Base-by-base conservation (phyloP, 352 stramenopile species). In the Phytophthora quininea region DNA sequence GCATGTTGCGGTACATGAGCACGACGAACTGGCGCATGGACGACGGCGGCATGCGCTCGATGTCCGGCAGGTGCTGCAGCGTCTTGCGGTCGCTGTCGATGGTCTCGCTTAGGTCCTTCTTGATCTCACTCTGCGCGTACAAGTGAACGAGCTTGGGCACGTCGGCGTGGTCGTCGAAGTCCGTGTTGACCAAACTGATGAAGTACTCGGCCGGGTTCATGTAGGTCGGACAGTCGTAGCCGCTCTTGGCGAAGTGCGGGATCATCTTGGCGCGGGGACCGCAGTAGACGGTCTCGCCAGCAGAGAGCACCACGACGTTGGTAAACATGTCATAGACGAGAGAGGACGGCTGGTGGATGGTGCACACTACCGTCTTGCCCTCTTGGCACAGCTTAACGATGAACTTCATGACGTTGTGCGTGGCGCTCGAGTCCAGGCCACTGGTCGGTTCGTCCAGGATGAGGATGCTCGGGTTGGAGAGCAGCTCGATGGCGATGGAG, bases 401-500 rank as follows among this genome's bases (percentile, higher is more conserved):
- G 15, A 60, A 63, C 40, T 70, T 70, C 61, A 67, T 70, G 45
- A 69, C 61, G 30, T 64, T 67, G 45, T 69, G 51, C 15, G 61
- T 55, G 15, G 57, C 35, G n/a, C 51, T 63, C 55, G 74, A 89
- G 62, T 89, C 77, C 0, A 89, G 43, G 3, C 77, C 80, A 3
- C 69, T 87, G n/a, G 84, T 92, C 3, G 88, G 84, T 59, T 96
- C 86, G 53, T 97, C 90, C 3, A 96, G 65, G 51, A 96, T 90
- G 9, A 97, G 52, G 31, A 97, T 79, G 1, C 64, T 74, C n/a
- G 91, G 89, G 55, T 85, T 77, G 2, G 71, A 82, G 12, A 97
- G 68, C 29, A 97, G 64, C 58, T 95, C 90, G 11, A 96, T 80
- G 3, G 75, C 91, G 55, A 97, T 90, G 15, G 68, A 83, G 3